A percentile compares a stretch with the other conserved stretches of the same genome.
Conservation (phyloP, 192 early-diverging fungal species). For the Entophlyctis luteolus region DNA sequence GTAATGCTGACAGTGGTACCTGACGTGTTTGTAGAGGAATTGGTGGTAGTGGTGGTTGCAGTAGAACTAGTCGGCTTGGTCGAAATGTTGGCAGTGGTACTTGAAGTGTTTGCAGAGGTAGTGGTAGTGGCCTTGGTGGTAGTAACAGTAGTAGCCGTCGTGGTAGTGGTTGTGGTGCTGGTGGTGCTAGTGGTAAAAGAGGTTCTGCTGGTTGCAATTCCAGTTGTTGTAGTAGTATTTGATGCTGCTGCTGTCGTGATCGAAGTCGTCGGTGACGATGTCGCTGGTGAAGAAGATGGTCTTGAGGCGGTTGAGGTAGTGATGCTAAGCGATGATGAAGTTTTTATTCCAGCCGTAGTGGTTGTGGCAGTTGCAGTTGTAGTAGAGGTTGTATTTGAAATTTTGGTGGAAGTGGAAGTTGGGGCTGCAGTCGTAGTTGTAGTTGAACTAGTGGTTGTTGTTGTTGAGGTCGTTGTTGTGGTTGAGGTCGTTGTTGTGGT, state of each 20-base stretch:
- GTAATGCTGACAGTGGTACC: too few relatives aligned
- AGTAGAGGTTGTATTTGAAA: background rate
- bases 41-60: too few relatives aligned
- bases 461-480: background rate
- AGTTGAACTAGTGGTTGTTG: background rate
- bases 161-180: background rate
- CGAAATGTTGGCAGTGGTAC: background rate
- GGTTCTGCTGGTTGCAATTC: background rate
- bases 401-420: background rate
- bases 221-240: background rate
- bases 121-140: background rate
- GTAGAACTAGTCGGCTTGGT: background rate
- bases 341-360: background rate
- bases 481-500: background rate
- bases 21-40: too few relatives aligned
- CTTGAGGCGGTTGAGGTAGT: background rate
- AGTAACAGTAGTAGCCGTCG: background rate
- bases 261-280: background rate
- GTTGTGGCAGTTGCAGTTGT: background rate
- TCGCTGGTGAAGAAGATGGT: background rate
- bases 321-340: background rate
- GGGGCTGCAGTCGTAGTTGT: background rate
- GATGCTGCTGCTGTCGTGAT: background rate
- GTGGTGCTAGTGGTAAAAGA: background rate
- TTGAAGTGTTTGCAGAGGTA: background rate